These are phyloP conservation scores for Nephelium lappaceum DNA, from an alignment of 345 rosid genomes.

Conservation along the genomic window DNA sequence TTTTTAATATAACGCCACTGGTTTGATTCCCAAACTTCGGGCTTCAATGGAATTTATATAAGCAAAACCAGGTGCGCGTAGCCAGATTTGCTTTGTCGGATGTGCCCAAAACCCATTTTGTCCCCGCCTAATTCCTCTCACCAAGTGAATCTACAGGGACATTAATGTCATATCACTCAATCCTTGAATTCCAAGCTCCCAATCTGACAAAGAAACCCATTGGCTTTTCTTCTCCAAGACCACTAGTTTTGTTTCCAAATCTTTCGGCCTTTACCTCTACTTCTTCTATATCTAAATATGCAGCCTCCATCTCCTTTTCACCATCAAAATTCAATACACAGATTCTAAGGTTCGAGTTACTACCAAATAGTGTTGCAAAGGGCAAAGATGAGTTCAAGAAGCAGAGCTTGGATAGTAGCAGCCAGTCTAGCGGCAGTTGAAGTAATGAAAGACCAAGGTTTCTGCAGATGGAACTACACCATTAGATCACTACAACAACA, in stretches of 20 bases:
- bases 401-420: constrained; percentile 55
- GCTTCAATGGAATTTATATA: neutral
- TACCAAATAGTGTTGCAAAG: neutral
- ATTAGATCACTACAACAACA: no score
- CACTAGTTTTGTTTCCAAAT: neutral
- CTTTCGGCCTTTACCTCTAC: neutral
- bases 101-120: neutral
- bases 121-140: neutral
- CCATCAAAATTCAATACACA: neutral
- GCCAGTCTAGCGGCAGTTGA: constrained; percentile 61
- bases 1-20: neutral
- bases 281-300: constrained; percentile 6
- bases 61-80: neutral
- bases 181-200: neutral
- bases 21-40: neutral
- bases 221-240: neutral
- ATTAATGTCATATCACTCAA: neutral
- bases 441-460: constrained; percentile 48
- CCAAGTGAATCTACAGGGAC: neutral
- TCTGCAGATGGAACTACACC: no score
- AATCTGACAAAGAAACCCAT: neutral
- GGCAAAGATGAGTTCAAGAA: constrained; percentile 24
- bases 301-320: neutral
- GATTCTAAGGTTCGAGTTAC: neutral
- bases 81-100: neutral